A percentile compares a stretch with the other conserved stretches of the same genome.
phyloP scores from a whole-genome alignment of 108 stramenopile genomes.

The Cyclotella sp. region DNA sequence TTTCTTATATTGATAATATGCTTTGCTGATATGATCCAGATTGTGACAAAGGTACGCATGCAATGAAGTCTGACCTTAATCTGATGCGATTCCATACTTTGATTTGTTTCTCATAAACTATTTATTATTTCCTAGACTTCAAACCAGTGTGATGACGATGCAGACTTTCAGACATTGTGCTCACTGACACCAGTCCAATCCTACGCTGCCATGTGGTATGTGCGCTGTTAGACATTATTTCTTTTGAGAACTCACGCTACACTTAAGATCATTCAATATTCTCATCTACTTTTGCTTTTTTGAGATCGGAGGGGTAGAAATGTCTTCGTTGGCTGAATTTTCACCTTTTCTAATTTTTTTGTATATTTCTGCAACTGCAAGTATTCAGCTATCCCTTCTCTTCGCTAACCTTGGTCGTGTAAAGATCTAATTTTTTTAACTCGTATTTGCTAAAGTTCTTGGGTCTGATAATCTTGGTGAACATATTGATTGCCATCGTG shows the following conservation, averaged over 20 bases:
- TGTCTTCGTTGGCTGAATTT: constrained; percentile 2
- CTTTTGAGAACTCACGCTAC: too few relatives aligned
- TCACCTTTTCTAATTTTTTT: constrained; percentile 4
- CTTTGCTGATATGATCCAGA: constrained; percentile 30
- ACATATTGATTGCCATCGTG: constrained; percentile 39
- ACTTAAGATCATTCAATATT: too few relatives aligned
- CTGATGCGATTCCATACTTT: background rate
- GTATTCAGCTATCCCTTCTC: background rate
- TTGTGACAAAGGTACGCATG: constrained; percentile 12
- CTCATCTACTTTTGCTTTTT: background rate
- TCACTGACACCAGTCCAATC: constrained; percentile 19
- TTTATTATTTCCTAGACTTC: constrained; percentile 3
- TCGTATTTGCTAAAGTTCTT: background rate
- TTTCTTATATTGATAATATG: constrained; percentile 17
- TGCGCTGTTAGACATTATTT: background rate
- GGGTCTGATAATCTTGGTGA: constrained; percentile 28
- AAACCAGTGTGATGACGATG: constrained; percentile 3
- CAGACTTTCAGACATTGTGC: constrained; percentile 17
- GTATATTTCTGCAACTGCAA: constrained; percentile 20
- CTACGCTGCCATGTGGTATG: constrained; percentile 29
- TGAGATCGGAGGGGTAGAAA: constrained; percentile 27
- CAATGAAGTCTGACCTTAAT: background rate
- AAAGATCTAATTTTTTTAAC: background rate
- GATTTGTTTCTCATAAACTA: background rate
- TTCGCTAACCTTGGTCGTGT: background rate